Evolutionary conservation across 2,329 filamentous ascomycete species (phyloP).

Genomic region (Myriosclerotinia curreyana): DNA sequence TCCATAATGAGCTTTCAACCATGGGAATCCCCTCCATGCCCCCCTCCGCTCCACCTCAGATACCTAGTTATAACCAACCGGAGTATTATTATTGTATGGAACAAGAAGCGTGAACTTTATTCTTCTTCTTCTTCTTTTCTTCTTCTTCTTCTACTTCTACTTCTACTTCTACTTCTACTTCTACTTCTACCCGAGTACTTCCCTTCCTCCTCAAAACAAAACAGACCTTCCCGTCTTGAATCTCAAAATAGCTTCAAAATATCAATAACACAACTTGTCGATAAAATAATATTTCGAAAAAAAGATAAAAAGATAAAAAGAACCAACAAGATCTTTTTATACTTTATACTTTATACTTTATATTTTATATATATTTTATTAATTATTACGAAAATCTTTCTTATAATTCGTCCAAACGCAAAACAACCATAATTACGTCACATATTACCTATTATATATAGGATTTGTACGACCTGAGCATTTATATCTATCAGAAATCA

Average conservation of each 20-base stretch:
- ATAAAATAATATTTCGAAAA: background rate
- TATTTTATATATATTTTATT: background rate
- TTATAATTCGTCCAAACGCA: background rate
- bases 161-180: background rate
- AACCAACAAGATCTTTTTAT: too few species aligned
- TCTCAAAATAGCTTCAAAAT: background rate
- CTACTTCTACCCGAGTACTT: background rate
- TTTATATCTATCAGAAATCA: constrained; percentile 1
- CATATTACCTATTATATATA: too few species aligned
- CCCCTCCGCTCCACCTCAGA: too few species aligned
- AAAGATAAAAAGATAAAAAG: too few species aligned
- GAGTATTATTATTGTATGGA: too few species aligned
- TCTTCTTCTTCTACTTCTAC: background rate
- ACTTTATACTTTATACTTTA: too few species aligned
- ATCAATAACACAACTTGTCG: too few species aligned
- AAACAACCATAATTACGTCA: constrained; percentile 11
- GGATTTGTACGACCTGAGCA: constrained; percentile 12
- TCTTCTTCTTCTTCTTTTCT: background rate
- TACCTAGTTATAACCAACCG: too few species aligned
- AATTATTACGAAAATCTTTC: background rate
- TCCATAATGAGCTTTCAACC: too few species aligned
- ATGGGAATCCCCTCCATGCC: too few species aligned
- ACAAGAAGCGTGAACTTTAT: constrained; percentile 5
- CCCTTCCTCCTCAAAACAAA: background rate
- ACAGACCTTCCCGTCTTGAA: background rate